phyloP scores from a whole-genome alignment of 805 yeast genomes.

The Candida corydali region DNA sequence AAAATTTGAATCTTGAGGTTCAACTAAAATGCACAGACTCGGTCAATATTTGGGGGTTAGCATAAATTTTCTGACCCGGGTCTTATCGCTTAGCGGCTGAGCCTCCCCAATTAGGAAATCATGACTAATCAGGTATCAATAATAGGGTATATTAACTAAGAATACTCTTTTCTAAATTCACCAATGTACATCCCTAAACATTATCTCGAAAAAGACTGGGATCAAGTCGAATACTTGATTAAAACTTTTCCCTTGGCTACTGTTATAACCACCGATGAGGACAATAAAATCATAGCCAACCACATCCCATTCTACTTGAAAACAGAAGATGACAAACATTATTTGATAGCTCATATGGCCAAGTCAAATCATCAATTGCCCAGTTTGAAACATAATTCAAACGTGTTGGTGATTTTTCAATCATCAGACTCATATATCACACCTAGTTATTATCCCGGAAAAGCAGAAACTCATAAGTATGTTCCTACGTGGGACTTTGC shows the following conservation, averaged over 20 bases:
- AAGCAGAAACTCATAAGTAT: slow-evolving; percentile 51
- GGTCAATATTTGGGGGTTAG: no score
- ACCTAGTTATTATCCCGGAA: slow-evolving; percentile 57
- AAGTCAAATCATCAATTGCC: slow-evolving; percentile 48
- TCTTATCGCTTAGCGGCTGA: background rate
- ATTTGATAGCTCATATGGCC: slow-evolving; percentile 53
- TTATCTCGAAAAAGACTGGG: slow-evolving; percentile 30
- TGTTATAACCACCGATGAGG: slow-evolving; percentile 36
- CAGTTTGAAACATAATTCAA: slow-evolving; percentile 30
- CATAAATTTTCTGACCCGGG: no score
- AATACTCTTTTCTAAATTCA: background rate
- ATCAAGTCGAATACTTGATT: slow-evolving; percentile 38
- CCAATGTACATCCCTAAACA: slow-evolving; percentile 36
- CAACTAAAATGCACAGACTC: no score
- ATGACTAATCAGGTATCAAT: background rate
- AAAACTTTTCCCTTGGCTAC: slow-evolving; percentile 50
- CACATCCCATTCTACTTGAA: slow-evolving; percentile 53
- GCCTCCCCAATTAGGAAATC: background rate
- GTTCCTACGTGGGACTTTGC: slow-evolving; percentile 75
- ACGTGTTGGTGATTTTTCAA: slow-evolving; percentile 50
- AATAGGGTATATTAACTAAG: background rate
- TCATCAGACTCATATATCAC: slow-evolving; percentile 49
- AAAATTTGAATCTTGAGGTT: no score
- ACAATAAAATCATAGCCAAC: slow-evolving; percentile 45
- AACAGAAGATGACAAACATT: slow-evolving; percentile 31